phyloP scores from a whole-genome alignment of 352 stramenopile genomes.

The Peronospora farinosa region DNA sequence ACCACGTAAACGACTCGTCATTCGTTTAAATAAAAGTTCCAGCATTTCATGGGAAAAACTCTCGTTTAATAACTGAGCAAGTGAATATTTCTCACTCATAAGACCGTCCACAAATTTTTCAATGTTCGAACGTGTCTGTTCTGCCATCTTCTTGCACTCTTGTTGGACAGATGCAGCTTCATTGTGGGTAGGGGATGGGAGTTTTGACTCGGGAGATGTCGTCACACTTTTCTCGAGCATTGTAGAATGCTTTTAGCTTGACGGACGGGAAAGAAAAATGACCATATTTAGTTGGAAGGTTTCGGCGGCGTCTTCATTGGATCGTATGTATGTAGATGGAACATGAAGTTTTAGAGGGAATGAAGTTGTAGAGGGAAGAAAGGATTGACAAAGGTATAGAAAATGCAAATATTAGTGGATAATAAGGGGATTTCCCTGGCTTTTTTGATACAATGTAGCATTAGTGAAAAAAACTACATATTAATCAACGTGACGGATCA shows the following conservation, averaged over 20 bases:
- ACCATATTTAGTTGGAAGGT: neutral
- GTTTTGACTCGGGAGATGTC: constrained; percentile 31
- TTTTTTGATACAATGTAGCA: no score
- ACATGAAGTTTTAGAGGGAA: neutral
- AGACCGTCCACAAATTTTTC: constrained; percentile 81
- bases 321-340: neutral
- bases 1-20: constrained; percentile 66
- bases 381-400: neutral
- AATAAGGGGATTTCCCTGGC: neutral
- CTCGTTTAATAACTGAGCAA: constrained; percentile 71
- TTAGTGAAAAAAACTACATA: no score
- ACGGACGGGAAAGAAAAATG: constrained; percentile 4
- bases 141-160: constrained; percentile 45
- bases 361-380: neutral
- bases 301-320: no score
- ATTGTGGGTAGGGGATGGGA: constrained; percentile 18
- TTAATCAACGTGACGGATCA: no score
- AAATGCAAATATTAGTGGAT: neutral
- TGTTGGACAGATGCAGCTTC: constrained; percentile 29
- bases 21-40: constrained; percentile 81
- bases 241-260: neutral
- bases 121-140: constrained; percentile 61
- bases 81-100: constrained; percentile 53
- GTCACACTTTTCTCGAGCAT: constrained; percentile 29
- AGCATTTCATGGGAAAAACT: constrained; percentile 81